These are phyloP conservation scores for Ligustrum vulgare DNA, from an alignment of 257 asterid genomes.

Conservation along the genomic window DNA sequence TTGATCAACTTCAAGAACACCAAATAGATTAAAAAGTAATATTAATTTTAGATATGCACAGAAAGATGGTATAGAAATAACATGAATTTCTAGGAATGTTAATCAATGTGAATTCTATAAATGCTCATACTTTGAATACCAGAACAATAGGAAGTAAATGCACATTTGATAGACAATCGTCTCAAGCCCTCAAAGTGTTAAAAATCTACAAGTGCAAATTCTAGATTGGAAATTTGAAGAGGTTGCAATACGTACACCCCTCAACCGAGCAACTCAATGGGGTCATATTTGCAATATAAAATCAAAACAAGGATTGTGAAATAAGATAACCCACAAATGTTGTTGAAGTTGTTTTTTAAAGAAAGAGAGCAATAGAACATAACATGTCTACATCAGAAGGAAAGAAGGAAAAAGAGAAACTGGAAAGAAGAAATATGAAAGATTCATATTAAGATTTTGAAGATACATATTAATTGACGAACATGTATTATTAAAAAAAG, in stretches of 20 bases:
- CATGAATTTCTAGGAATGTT: not conserved
- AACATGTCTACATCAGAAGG: too few species aligned
- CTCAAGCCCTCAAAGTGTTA: not conserved
- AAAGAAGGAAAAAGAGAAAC: too few species aligned
- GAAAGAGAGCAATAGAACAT: too few species aligned
- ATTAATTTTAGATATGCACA: not conserved
- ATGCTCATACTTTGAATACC: conserved; percentile 8
- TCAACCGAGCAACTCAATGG: not conserved
- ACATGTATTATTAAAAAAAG: too few species aligned
- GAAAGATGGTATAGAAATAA: not conserved
- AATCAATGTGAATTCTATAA: not conserved
- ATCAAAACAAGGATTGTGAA: not conserved
- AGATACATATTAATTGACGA: too few species aligned
- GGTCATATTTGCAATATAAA: not conserved
- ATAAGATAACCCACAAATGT: conserved; percentile 17
- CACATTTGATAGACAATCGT: not conserved
- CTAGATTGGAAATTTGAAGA: not conserved
- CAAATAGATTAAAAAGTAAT: not conserved
- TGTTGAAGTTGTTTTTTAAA: too few species aligned
- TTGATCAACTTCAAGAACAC: not conserved
- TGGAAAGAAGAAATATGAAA: too few species aligned
- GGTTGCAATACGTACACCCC: conserved; percentile 5
- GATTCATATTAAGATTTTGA: too few species aligned
- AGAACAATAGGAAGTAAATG: not conserved
- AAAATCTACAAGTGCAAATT: not conserved